Evolutionary conservation across 306 rosid genomes (phyloP).

Genomic region (Macrotyloma uniflorum): DNA sequence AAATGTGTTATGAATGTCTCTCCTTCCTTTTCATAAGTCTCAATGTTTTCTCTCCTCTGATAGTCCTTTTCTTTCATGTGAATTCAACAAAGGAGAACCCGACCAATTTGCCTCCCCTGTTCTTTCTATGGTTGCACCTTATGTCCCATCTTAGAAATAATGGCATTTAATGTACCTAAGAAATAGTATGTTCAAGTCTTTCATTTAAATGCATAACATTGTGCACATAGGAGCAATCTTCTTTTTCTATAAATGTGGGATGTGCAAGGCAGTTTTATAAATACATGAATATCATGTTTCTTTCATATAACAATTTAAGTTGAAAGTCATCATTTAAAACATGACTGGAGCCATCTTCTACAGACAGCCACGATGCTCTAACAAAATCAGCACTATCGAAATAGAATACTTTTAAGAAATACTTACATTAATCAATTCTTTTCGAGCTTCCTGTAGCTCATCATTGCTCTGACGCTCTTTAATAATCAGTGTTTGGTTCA

Average conservation of each 20-base stretch:
- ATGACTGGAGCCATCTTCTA: constrained; percentile 3
- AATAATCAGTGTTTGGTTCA: constrained; percentile 78
- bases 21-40: neutral
- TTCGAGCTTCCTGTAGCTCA: constrained; percentile 96
- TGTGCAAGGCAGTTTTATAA: constrained; percentile 23
- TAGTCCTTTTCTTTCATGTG: neutral
- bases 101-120: neutral
- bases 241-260: neutral
- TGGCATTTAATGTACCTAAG: neutral
- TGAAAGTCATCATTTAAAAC: constrained; percentile 4
- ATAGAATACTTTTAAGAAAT: constrained; percentile 7
- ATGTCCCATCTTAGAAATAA: neutral
- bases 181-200: neutral
- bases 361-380: constrained; percentile 6
- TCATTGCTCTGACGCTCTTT: constrained; percentile 89
- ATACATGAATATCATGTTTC: neutral
- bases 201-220: neutral
- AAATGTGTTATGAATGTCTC: neutral
- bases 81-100: neutral
- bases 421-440: constrained; percentile 77
- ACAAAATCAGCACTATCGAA: constrained; percentile 9
- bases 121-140: neutral
- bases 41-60: neutral
- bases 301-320: constrained; percentile 1
- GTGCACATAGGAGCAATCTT: neutral